These are phyloP conservation scores for Nicotiana attenuata DNA, from an alignment of 257 asterid species.

Conservation along the genomic window DNA sequence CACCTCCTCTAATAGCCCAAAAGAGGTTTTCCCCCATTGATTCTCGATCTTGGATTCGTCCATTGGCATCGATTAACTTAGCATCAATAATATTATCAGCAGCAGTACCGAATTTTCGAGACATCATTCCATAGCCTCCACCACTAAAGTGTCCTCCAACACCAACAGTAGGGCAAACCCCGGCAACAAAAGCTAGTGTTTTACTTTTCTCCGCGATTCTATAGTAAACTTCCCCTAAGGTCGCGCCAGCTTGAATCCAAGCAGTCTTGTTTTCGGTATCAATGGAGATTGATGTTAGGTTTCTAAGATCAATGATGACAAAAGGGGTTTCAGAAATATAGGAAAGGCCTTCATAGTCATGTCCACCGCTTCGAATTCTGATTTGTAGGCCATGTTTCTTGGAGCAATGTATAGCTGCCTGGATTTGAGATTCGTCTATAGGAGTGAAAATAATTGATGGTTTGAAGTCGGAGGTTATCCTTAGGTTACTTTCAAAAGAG, in stretches of 20 bases:
- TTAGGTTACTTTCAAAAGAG: not conserved
- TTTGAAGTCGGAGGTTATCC: not conserved
- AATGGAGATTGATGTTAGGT: not conserved
- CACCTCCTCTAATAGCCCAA: slow-evolving; percentile 6
- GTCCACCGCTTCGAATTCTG: slow-evolving; percentile 3
- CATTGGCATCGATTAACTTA: not conserved
- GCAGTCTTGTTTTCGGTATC: not conserved
- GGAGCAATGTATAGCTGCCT: not conserved
- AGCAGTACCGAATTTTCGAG: not conserved
- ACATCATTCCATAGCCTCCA: not conserved
- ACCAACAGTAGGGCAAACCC: not conserved
- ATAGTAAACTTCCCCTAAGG: slow-evolving; percentile 1
- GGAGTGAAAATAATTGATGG: slow-evolving; percentile 7
- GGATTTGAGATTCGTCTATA: not conserved
- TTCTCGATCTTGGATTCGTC: not conserved
- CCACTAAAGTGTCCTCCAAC: slow-evolving; percentile 10
- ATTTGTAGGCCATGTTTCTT: not conserved
- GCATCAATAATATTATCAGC: not conserved
- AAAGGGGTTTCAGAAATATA: not conserved
- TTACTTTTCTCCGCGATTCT: not conserved
- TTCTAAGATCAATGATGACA: not conserved
- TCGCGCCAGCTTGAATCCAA: slow-evolving; percentile 5
- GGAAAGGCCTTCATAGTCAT: slow-evolving; percentile 6
- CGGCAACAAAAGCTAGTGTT: not conserved
- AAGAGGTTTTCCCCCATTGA: slow-evolving; percentile 3